Conservation (phyloP, 768 basidiomycete genomes). For the Suillus fuscotomentosus region DNA sequence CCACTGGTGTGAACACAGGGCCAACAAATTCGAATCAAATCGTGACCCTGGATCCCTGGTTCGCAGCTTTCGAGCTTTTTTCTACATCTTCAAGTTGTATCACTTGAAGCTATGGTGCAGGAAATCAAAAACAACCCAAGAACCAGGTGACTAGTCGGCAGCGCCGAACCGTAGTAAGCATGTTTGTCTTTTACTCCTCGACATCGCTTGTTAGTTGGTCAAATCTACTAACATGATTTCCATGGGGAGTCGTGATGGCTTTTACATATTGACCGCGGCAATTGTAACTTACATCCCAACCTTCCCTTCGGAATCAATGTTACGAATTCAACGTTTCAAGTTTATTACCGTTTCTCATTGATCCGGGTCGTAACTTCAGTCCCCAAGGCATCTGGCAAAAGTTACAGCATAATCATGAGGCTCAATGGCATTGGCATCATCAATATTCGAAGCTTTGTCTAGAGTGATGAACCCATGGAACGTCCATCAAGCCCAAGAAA, state of each 20-base stretch:
- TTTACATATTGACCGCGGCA: neutral
- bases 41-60: neutral
- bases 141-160: neutral
- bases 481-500: neutral
- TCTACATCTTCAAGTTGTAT: neutral
- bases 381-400: neutral
- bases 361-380: neutral
- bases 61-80: neutral
- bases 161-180: neutral
- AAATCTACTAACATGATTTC: neutral
- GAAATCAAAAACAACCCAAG: neutral
- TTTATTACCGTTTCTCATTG: neutral
- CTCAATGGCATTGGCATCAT: neutral
- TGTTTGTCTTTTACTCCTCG: neutral
- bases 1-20: neutral
- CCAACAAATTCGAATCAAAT: neutral
- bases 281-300: neutral
- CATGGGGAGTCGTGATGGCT: neutral
- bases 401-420: neutral
- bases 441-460: neutral
- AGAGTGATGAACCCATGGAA: neutral
- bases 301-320: neutral
- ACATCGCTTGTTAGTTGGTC: neutral
- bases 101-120: neutral
- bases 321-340: neutral